Evolutionary conservation across 352 stramenopile species (phyloP).

Genomic region (Phytophthora pistaciae): DNA sequence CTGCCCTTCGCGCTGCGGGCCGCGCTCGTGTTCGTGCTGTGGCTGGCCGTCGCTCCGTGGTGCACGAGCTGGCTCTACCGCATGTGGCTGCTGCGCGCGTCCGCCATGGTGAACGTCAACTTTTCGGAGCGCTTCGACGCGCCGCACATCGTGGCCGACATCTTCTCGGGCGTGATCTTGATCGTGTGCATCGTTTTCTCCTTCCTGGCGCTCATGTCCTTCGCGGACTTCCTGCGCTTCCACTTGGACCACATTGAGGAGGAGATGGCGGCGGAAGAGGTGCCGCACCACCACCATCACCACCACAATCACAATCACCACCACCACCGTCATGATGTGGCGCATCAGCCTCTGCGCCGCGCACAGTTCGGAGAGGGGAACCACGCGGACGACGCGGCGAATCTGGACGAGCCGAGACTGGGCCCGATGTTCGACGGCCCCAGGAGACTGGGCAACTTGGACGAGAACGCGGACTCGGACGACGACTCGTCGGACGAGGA

Average conservation of each 20-base stretch:
- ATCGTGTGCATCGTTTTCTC: slow-evolving; percentile 94
- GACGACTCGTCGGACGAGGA: slow-evolving; percentile 71
- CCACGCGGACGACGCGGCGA: slow-evolving; percentile 13
- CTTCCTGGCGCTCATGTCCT: slow-evolving; percentile 96
- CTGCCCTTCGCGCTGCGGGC: slow-evolving; percentile 86
- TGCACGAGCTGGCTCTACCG: slow-evolving; percentile 95
- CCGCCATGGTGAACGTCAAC: slow-evolving; percentile 89
- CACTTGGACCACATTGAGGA: slow-evolving; percentile 91
- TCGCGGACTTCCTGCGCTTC: slow-evolving; percentile 93
- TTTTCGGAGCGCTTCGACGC: slow-evolving; percentile 76
- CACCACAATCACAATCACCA: slow-evolving; percentile 35
- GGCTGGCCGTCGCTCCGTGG: slow-evolving; percentile 90
- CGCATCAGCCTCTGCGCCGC: slow-evolving; percentile 14
- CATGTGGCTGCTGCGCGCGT: slow-evolving; percentile 92
- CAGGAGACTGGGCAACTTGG: slow-evolving; percentile 48
- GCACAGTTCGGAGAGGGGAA: slow-evolving; percentile 32
- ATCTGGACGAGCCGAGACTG: slow-evolving; percentile 37
- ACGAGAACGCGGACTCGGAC: slow-evolving; percentile 43
- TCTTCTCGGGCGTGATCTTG: slow-evolving; percentile 91
- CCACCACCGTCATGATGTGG: slow-evolving; percentile 26
- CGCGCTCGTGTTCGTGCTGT: slow-evolving; percentile 83
- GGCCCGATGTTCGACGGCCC: slow-evolving; percentile 43
- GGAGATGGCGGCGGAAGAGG: slow-evolving; percentile 47
- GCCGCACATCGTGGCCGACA: slow-evolving; percentile 83
- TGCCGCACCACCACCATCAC: slow-evolving; percentile 28